A percentile compares a stretch with the other conserved stretches of the same genome.
Conservation (phyloP, 176 grass and related monocot species). For the Cocos nucifera region DNA sequence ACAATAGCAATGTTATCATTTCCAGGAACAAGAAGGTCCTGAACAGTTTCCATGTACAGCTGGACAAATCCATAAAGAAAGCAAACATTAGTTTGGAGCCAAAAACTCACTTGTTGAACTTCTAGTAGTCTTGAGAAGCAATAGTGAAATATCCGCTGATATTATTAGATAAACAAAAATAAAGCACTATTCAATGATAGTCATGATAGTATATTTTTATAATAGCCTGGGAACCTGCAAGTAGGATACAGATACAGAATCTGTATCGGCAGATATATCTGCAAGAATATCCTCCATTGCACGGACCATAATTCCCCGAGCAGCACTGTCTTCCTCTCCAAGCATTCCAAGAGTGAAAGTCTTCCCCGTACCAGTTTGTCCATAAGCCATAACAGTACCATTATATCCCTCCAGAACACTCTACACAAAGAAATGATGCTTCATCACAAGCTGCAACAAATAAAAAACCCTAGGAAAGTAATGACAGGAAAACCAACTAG, state of each 20-base stretch:
- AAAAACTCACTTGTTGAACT: no score
- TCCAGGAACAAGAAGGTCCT: slow-evolving; percentile 91
- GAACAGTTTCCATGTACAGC: slow-evolving; percentile 99
- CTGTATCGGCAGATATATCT: slow-evolving; percentile 62
- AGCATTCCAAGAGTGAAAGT: slow-evolving; percentile 98
- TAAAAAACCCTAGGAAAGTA: no score
- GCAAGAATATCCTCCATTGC: slow-evolving; percentile 98
- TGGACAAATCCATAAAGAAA: slow-evolving; percentile 28
- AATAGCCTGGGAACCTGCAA: slow-evolving; percentile 49
- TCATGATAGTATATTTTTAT: no score
- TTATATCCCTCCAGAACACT: slow-evolving; percentile 98
- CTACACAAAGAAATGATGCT: slow-evolving; percentile 34
- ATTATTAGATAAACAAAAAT: no score
- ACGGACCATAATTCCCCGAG: slow-evolving; percentile 94
- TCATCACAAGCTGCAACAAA: no score
- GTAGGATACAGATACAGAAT: slow-evolving; percentile 88
- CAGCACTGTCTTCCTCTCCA: slow-evolving; percentile 93
- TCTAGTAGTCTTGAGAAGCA: no score
- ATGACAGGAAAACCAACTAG: no score
- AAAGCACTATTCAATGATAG: no score
- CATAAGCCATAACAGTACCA: slow-evolving; percentile 99
- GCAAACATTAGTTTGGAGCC: no score
- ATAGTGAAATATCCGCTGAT: no score
- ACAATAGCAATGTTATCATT: slow-evolving; percentile 99
- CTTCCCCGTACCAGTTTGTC: slow-evolving; percentile 98